A percentile compares a stretch with the other conserved stretches of the same genome.
Evolutionary conservation across 148 eudicot genomes (phyloP).

Genomic region (Rhododendron simsii): DNA sequence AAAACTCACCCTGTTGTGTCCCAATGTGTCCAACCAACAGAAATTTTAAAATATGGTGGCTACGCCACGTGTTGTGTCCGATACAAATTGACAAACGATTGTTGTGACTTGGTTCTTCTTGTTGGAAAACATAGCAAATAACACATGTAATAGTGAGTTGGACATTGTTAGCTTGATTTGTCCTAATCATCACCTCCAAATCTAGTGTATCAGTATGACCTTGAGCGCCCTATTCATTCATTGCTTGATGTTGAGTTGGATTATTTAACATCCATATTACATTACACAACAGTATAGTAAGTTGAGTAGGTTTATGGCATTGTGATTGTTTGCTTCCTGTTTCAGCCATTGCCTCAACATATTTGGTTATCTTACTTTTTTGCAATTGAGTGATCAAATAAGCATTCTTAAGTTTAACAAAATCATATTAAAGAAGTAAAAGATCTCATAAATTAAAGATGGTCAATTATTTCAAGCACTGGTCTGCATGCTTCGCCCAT

Average conservation of each 20-base stretch:
- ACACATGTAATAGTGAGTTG: not conserved
- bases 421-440: not conserved
- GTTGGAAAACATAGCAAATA: not conserved
- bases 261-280: not conserved
- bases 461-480: constrained; percentile 4
- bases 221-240: not conserved
- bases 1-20: not conserved
- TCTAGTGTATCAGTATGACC: not conserved
- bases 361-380: not conserved
- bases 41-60: not conserved
- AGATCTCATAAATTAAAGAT: not conserved
- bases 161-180: not conserved
- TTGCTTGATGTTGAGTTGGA: not conserved
- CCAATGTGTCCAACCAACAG: not conserved
- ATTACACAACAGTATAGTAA: not conserved
- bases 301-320: not conserved
- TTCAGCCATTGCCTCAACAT: not conserved
- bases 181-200: not conserved
- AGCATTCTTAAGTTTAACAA: not conserved
- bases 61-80: not conserved
- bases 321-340: not conserved
- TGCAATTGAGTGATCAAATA: not conserved
- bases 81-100: not conserved
- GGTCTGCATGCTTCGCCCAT: not conserved
- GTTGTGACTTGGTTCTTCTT: not conserved